Percentiles rank a stretch among this genome's conserved stretches.
phyloP scores from a whole-genome alignment of 2,329 filamentous ascomycete species.

The Fusarium kyushuense region DNA sequence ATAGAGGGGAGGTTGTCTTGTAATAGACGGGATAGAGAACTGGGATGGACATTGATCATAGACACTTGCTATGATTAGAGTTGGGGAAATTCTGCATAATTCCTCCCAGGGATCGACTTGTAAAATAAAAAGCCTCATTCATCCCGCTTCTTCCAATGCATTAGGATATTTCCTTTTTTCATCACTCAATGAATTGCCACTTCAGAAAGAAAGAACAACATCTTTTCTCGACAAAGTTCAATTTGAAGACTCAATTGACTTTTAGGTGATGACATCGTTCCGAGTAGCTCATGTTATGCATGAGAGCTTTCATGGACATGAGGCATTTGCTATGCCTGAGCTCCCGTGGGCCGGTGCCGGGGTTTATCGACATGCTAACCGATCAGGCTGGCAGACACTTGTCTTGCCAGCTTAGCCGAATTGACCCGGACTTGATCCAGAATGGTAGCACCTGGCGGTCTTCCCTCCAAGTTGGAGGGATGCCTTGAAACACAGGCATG shows the following conservation, averaged over 20 bases:
- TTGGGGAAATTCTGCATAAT: conserved; percentile 52
- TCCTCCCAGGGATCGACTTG: conserved; percentile 54
- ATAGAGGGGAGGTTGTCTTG: conserved; percentile 55
- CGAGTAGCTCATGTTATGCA: conserved; percentile 13
- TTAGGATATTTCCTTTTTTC: conserved; percentile 49
- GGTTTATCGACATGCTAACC: conserved; percentile 45
- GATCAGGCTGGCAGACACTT: conserved; percentile 40
- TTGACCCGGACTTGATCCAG: conserved; percentile 37
- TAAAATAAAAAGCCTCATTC: conserved; percentile 60
- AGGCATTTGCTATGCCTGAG: conserved; percentile 48
- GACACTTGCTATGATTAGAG: conserved; percentile 53
- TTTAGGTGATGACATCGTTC: conserved; percentile 36
- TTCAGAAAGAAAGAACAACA: conserved; percentile 10
- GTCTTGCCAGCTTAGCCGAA: conserved; percentile 47
- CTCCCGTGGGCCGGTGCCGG: conserved; percentile 50
- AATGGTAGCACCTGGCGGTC: conserved; percentile 30
- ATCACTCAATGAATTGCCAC: conserved; percentile 11
- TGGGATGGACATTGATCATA: conserved; percentile 52
- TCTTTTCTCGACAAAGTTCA: background rate
- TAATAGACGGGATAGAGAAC: conserved; percentile 58
- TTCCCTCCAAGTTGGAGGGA: conserved; percentile 32
- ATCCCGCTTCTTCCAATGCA: conserved; percentile 53
- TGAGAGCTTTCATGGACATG: conserved; percentile 36
- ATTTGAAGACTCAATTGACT: conserved; percentile 40
- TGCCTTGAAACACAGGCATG: conserved; percentile 50